These are phyloP conservation scores for Trametopsis cervina DNA, from an alignment of 768 basidiomycete species.

Conservation along the genomic window DNA sequence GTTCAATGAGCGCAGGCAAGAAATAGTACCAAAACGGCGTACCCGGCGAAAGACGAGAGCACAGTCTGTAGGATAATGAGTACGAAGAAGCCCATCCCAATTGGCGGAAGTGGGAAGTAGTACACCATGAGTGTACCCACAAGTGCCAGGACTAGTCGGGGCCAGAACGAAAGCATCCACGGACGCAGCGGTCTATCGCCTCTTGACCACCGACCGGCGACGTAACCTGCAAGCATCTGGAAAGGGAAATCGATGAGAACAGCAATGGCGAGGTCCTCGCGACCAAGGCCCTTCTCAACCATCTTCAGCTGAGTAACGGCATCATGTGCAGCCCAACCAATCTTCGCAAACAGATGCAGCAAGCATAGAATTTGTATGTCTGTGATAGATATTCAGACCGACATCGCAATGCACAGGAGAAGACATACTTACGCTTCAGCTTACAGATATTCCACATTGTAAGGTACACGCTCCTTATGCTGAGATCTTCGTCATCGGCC, in stretches of 20 bases:
- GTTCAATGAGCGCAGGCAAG: not conserved
- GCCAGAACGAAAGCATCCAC: conserved; percentile 92
- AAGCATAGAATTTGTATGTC: conserved; percentile 86
- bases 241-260: conserved; percentile 98
- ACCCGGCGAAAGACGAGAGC: conserved; percentile 80
- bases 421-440: conserved; percentile 72
- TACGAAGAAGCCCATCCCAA: conserved; percentile 69
- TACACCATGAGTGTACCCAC: conserved; percentile 73
- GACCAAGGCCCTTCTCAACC: conserved; percentile 92
- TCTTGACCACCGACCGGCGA: conserved; percentile 86
- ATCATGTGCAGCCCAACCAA: conserved; percentile 93
- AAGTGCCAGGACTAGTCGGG: conserved; percentile 66
- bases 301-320: conserved; percentile 87
- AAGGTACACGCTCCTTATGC: conserved; percentile 82
- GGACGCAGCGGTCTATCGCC: conserved; percentile 75
- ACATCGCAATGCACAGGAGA: not conserved
- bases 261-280: conserved; percentile 93
- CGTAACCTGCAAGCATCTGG: conserved; percentile 91
- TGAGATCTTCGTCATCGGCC: conserved; percentile 74
- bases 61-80: conserved; percentile 80
- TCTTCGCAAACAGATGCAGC: conserved; percentile 86
- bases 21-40: conserved; percentile 23
- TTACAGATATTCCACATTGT: conserved; percentile 94
- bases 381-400: conserved; percentile 26
- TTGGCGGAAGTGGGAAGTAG: conserved; percentile 75